phyloP scores from a whole-genome alignment of 208 protist genomes.

The Acanthamoeba divionensis region DNA sequence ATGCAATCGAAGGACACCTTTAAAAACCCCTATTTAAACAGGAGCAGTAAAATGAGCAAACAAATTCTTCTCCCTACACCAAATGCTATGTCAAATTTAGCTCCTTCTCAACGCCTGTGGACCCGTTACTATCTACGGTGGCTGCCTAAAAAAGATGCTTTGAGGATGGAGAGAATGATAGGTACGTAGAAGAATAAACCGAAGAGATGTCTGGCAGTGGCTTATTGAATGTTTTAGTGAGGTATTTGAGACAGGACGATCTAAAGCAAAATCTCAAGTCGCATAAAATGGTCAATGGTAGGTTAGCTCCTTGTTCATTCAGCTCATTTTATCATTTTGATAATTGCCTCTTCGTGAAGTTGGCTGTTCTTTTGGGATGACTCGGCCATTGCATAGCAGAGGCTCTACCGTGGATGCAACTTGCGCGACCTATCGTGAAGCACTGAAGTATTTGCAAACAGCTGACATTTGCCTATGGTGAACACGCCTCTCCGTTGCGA shows the following conservation, averaged over 20 bases:
- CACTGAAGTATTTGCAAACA: no score
- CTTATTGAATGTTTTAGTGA: no score
- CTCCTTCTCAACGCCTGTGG: background rate
- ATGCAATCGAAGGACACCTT: no score
- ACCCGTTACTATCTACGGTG: background rate
- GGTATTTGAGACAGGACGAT: no score
- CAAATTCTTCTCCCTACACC: background rate
- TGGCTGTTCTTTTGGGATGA: no score
- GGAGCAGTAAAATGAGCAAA: background rate
- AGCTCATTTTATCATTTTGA: background rate
- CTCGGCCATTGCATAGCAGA: no score
- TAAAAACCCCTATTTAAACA: no score
- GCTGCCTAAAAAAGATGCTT: background rate
- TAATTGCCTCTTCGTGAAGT: background rate
- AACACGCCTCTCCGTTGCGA: no score
- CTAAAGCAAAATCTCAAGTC: slow-evolving; percentile 16
- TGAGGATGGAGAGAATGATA: background rate
- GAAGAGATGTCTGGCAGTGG: no score
- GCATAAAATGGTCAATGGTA: background rate
- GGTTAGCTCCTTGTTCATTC: background rate
- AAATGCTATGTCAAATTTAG: background rate
- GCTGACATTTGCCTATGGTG: no score
- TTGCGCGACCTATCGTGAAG: no score
- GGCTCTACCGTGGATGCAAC: no score
- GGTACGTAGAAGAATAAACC: background rate